Conservation (phyloP, 1,284 basidiomycete genomes). For the Coniophora puteana region DNA sequence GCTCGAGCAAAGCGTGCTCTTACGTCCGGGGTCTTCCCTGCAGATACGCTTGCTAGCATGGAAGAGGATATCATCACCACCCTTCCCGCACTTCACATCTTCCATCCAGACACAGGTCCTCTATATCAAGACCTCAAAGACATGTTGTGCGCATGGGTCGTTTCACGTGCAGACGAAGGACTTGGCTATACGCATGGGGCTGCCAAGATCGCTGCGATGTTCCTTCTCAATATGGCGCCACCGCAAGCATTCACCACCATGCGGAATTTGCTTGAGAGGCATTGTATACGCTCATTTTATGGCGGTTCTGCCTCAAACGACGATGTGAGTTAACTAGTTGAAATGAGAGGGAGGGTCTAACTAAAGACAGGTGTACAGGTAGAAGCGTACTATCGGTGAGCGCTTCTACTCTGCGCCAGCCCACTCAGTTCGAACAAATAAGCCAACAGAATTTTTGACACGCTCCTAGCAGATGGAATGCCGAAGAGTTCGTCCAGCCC, state of each 20-base stretch:
- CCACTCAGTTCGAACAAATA: conserved; percentile 4
- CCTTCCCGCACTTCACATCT: conserved; percentile 87
- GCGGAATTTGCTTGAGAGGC: conserved; percentile 85
- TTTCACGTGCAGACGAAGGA: conserved; percentile 85
- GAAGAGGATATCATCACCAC: conserved; percentile 81
- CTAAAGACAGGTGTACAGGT: conserved; percentile 45
- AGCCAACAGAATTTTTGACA: conserved; percentile 84
- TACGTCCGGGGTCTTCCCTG: conserved; percentile 69
- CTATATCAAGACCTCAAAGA: conserved; percentile 86
- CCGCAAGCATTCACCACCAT: conserved; percentile 83
- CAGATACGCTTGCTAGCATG: conserved; percentile 64
- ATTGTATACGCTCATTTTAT: conserved; percentile 85
- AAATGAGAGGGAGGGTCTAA: conserved; percentile 17
- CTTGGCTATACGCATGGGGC: conserved; percentile 70
- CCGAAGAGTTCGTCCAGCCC: conserved; percentile 72
- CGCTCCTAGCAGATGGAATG: conserved; percentile 88
- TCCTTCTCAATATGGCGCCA: conserved; percentile 82
- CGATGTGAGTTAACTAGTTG: conserved; percentile 58
- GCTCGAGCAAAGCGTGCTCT: conserved; percentile 75
- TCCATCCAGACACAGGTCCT: conserved; percentile 74
- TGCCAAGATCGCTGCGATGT: conserved; percentile 84
- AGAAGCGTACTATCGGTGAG: conserved; percentile 70
- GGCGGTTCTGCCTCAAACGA: conserved; percentile 65
- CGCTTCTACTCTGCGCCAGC: conserved; percentile 3
- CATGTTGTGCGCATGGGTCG: conserved; percentile 88